These are phyloP conservation scores for Astrothelium subdiscretum DNA, from an alignment of 495 filamentous ascomycete genomes.

Conservation along the genomic window DNA sequence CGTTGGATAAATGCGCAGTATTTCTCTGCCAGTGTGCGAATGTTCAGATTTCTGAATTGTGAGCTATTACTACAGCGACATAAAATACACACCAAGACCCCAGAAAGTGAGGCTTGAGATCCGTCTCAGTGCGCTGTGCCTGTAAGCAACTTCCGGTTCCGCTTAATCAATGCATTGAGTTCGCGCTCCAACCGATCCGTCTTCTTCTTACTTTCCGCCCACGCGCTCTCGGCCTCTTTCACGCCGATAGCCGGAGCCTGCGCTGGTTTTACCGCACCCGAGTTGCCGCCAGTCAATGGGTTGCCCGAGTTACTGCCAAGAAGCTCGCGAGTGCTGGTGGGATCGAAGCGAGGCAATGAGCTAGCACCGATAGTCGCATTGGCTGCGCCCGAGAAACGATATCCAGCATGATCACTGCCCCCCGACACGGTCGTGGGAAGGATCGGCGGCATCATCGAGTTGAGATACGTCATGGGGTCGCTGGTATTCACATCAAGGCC, in stretches of 20 bases:
- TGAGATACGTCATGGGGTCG: constrained; percentile 5
- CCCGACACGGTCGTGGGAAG: background rate
- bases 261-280: background rate
- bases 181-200: constrained; percentile 60
- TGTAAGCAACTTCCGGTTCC: constrained; percentile 42
- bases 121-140: constrained; percentile 9
- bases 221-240: constrained; percentile 49
- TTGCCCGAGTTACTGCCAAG: background rate
- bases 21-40: background rate
- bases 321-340: too few species aligned
- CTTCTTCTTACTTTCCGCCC: constrained; percentile 49
- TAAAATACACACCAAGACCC: too few species aligned
- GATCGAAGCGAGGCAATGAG: background rate
- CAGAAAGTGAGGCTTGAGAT: too few species aligned
- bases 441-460: constrained; percentile 3
- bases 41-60: background rate
- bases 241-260: constrained; percentile 29
- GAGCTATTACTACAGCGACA: background rate
- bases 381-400: background rate
- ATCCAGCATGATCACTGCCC: background rate
- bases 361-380: background rate
- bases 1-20: background rate
- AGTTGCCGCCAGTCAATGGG: background rate
- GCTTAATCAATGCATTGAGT: constrained; percentile 46
- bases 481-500: background rate